Base-by-base conservation (phyloP, 441 rosid genomes). In the Raphanus hybrid region DNA sequence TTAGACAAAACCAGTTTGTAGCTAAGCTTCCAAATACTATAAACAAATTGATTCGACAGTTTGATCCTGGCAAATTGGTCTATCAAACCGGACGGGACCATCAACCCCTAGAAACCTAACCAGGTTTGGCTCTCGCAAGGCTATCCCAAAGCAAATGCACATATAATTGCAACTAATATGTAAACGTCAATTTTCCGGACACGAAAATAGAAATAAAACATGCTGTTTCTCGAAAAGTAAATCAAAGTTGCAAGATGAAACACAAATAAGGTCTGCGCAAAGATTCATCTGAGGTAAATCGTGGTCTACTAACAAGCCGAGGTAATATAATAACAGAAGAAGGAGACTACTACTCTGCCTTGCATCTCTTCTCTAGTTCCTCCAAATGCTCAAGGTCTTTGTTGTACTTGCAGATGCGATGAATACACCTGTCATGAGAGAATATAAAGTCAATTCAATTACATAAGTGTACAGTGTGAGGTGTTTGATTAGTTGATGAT, bases 341-440 rank as follows among this genome's bases (percentile, higher is more conserved):
- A 37, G 64, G n/a, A 67, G 74, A 62, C 11, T 69, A 58, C 79
- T 89, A 89, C 85, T 87, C 68, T 7, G 82, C 73, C 87, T 93
- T 91, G 86, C 64, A 80, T 74, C 86, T 86, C 90, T 89, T 91
- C 87, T 90, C 97, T 15, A 85, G 68, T 83, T 85, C 92, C 86
- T 91, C 98, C 87, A 93, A 82, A 75, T 71, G 83, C 75, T 90
- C 86, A 52, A 91, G 76, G 52, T 93, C 88, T 81, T 90, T 90
- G 84, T 88, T 52, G 74, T 76, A 93, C 76, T 88, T 86, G 82
- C 92, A 91, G 74, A 93, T 83, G 43, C 89, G 93, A 77, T 83
- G 82, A 59, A 88, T 77, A 58, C 89, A 86, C 97, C 97, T 92
- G 85, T 54, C 57, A 18, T 26, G 37, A 74, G 43, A 14, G 27